phyloP scores from a whole-genome alignment of 179 eudicot species.

The Gypsophila paniculata region DNA sequence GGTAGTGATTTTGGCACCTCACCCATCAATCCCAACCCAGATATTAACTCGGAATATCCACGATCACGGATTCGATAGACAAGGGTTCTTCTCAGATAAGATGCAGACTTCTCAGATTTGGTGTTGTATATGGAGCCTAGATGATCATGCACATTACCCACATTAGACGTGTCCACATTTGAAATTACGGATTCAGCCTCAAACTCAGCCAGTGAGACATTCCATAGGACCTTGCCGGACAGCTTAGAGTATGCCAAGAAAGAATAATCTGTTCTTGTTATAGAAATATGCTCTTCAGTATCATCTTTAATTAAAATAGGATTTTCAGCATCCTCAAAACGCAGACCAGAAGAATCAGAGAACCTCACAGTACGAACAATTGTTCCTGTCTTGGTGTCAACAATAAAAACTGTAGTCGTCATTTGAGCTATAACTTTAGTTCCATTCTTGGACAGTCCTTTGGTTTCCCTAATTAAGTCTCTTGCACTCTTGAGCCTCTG shows the following conservation, averaged over 20 bases:
- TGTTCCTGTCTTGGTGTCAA: slow-evolving; percentile 56
- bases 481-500: slow-evolving; percentile 57
- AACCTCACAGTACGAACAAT: slow-evolving; percentile 43
- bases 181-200: slow-evolving; percentile 44
- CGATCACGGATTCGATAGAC: slow-evolving; percentile 51
- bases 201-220: slow-evolving; percentile 56
- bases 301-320: slow-evolving; percentile 29
- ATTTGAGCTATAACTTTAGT: slow-evolving; percentile 52
- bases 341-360: slow-evolving; percentile 38
- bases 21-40: slow-evolving; percentile 24
- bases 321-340: slow-evolving; percentile 36
- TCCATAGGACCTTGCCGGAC: slow-evolving; percentile 55
- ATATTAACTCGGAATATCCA: slow-evolving; percentile 37
- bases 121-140: slow-evolving; percentile 26
- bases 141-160: slow-evolving; percentile 27
- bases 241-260: slow-evolving; percentile 39
- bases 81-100: slow-evolving; percentile 36
- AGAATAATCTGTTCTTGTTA: slow-evolving; percentile 64
- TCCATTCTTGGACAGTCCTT: slow-evolving; percentile 45
- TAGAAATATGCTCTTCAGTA: slow-evolving; percentile 32
- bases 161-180: slow-evolving; percentile 30
- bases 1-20: slow-evolving; percentile 32
- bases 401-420: slow-evolving; percentile 49
- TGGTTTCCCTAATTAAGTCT: slow-evolving; percentile 53
- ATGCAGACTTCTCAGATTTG: slow-evolving; percentile 25